Evolutionary conservation across 352 stramenopile species (phyloP), one percentile per base, ranked within the genome.

Genomic region (Elongisporangium senticosum): DNA sequence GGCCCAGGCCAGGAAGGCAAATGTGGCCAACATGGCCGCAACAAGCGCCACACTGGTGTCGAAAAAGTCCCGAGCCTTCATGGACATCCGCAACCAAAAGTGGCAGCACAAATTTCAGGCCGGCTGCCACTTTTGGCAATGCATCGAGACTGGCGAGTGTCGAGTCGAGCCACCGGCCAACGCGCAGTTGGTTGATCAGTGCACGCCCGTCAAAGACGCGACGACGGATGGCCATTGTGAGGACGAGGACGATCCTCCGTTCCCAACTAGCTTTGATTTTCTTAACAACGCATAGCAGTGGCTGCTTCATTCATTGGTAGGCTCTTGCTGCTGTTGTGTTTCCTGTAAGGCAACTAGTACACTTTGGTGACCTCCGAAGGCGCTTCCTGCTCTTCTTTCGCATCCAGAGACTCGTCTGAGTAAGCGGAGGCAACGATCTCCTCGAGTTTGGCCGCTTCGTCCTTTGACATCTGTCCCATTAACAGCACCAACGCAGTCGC

Each of bases 41-140:
- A 54, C 33, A 19, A 67, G 8, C 15, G 49, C 53, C 43, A 65
- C 24, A 67, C 63, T 21, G 51, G 55, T 4, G 56, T 65, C 7
- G 65, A 86, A 55, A 83, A 77, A 61, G 68, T 67, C n/a, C 74
- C 68, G 52, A 22, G n/a, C 1, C 20, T 54, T 55, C 1, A 56
- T 65, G 7, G 64, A 79, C 51, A 68, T 76, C 61, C 52, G 58
- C 33, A 51, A 77, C 62, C 65, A 77, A 33, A 80, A 71, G 6
- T 92, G 79, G 82, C 56, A 81, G 37, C 66, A 74, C 21, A 62
- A 77, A 14, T 87, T 86, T 40, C 81, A 91, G 60, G 84, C 81
- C 6, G 84, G 79, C 1, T 91, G 81, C 23, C 78, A 88, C 64
- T 89, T 90, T 55, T 93, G 79, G 69, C 75, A 91, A 54, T 89